Evolutionary conservation across 768 basidiomycete genomes (phyloP).

Genomic region (Russula earlei): DNA sequence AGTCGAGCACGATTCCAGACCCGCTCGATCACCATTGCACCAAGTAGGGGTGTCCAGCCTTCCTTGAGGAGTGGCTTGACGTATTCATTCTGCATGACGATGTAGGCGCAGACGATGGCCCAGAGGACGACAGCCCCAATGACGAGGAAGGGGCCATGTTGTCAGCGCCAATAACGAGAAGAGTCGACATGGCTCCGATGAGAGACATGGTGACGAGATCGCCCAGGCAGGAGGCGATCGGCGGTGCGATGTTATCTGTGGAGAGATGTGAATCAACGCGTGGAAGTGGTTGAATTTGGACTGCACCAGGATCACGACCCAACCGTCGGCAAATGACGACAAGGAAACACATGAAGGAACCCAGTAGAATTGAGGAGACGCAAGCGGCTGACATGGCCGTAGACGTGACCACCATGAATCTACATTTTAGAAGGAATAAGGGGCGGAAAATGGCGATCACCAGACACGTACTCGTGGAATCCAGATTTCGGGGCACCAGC

Average conservation of each 20-base stretch:
- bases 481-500: slow-evolving; percentile 10
- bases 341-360: slow-evolving; percentile 86
- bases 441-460: not conserved
- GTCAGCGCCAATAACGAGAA: slow-evolving; percentile 57
- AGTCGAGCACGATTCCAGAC: slow-evolving; percentile 86
- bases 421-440: slow-evolving; percentile 25
- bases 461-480: slow-evolving; percentile 11
- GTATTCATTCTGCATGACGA: slow-evolving; percentile 56
- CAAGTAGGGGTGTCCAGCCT: slow-evolving; percentile 87
- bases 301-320: slow-evolving; percentile 74
- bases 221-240: slow-evolving; percentile 85
- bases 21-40: slow-evolving; percentile 85
- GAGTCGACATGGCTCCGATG: slow-evolving; percentile 61
- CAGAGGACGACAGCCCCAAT: slow-evolving; percentile 40
- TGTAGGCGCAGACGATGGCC: slow-evolving; percentile 38
- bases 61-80: slow-evolving; percentile 65
- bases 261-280: not conserved
- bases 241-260: slow-evolving; percentile 90
- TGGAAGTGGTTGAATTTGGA: not conserved
- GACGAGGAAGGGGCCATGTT: slow-evolving; percentile 54
- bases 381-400: slow-evolving; percentile 77
- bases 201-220: slow-evolving; percentile 87
- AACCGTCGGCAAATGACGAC: slow-evolving; percentile 69
- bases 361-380: slow-evolving; percentile 67
- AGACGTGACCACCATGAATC: slow-evolving; percentile 68